Conservation (phyloP, 441 rosid genomes). For the Bocquillonia castaneifolia region DNA sequence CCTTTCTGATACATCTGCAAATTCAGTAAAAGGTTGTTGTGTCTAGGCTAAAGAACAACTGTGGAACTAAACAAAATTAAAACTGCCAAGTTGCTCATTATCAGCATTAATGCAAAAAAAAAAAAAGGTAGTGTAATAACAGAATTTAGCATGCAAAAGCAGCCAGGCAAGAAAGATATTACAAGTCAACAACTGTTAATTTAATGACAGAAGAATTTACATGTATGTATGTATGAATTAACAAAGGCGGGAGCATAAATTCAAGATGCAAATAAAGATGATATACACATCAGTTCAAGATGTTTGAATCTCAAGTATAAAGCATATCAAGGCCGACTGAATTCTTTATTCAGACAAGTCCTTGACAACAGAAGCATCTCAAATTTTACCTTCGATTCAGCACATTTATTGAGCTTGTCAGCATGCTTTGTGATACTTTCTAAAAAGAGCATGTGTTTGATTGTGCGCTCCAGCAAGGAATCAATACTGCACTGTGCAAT, state of each 20-base stretch:
- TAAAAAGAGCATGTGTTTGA: conserved; percentile 85
- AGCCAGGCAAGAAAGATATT: not conserved
- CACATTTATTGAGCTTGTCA: conserved; percentile 69
- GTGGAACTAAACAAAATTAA: not conserved
- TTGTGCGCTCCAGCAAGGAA: conserved; percentile 87
- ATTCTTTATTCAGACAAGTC: conserved; percentile 13
- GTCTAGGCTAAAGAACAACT: not conserved
- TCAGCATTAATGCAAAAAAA: not conserved
- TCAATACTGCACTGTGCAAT: conserved; percentile 89
- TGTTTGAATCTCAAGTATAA: conserved; percentile 4
- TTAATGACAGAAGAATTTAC: not conserved
- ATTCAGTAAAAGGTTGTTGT: conserved; percentile 23
- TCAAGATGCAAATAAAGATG: not conserved
- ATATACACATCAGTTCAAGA: not conserved
- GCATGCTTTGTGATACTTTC: conserved; percentile 84
- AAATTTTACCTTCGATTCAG: conserved; percentile 56
- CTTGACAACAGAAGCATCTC: conserved; percentile 8
- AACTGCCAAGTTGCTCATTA: not conserved
- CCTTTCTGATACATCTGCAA: conserved; percentile 66
- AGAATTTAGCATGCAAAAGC: not conserved
- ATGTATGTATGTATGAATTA: conserved; percentile 7
- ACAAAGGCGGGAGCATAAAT: not conserved
- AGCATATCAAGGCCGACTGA: conserved; percentile 8
- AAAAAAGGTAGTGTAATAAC: not conserved
- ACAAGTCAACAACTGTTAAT: not conserved